Percentiles rank a stretch among this genome's conserved stretches.
These are phyloP conservation scores for Pseudogymnoascus pannorum DNA, from an alignment of 2,329 filamentous ascomycete species.

Conservation along the genomic window DNA sequence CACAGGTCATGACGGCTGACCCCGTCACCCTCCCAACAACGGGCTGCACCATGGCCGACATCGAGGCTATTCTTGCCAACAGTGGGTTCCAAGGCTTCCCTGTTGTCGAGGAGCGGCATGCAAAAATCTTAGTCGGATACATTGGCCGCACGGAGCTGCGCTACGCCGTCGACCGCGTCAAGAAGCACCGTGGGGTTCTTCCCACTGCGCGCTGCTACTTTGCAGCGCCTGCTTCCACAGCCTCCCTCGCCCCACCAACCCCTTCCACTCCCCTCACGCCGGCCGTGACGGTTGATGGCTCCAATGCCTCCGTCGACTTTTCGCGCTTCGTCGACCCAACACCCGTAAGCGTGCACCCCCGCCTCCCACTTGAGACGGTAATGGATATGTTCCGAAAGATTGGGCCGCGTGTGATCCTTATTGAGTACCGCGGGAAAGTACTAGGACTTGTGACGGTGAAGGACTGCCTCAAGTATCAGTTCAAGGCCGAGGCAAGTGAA, in stretches of 20 bases:
- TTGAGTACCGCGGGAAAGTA: constrained; percentile 81
- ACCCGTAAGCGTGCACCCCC: constrained; percentile 83
- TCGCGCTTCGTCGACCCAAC: constrained; percentile 82
- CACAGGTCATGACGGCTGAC: constrained; percentile 76
- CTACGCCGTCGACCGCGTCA: constrained; percentile 79
- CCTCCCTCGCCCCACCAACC: constrained; percentile 21
- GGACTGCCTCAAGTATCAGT: constrained; percentile 94
- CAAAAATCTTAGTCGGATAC: constrained; percentile 75
- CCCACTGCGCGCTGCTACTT: constrained; percentile 70
- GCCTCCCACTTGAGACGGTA: constrained; percentile 86
- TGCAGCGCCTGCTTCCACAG: constrained; percentile 40
- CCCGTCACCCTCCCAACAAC: constrained; percentile 66
- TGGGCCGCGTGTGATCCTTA: constrained; percentile 83
- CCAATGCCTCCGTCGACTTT: constrained; percentile 64
- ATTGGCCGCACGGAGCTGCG: constrained; percentile 86
- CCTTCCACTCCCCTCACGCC: constrained; percentile 31
- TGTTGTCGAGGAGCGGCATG: constrained; percentile 67
- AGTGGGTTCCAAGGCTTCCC: constrained; percentile 91
- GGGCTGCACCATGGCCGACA: constrained; percentile 66
- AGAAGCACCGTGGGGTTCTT: constrained; percentile 58
- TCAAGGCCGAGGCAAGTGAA: constrained; percentile 86
- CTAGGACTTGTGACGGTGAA: constrained; percentile 89
- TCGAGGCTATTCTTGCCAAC: constrained; percentile 68
- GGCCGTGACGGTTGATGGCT: constrained; percentile 50
- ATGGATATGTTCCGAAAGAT: constrained; percentile 99